Evolutionary conservation across 345 rosid genomes (phyloP), one percentile per base, ranked within the genome.

Genomic region (Eucalyptus cloeziana): DNA sequence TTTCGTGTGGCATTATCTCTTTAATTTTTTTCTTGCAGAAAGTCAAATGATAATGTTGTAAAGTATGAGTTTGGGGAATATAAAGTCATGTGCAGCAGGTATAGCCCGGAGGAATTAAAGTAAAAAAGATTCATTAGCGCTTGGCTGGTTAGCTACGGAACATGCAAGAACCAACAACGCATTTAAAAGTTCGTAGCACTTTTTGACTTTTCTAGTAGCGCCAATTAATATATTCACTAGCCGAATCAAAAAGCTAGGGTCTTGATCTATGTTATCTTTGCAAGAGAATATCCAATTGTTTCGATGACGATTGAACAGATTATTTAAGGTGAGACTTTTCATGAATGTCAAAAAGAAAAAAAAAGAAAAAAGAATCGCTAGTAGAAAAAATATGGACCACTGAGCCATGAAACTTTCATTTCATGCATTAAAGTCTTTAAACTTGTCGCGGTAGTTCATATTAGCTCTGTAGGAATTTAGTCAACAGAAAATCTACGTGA

Each of bases 371-470:
- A 71, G 4, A 43, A 13, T 50, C 33, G 47, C 5, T 30, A 24
- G 49, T 69, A 44, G 50, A 44, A 50, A 88, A 49, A 47, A 69
- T 40, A 6, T 40, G 86, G 71, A 54, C 51, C 7, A 33, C 4
- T 37, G 22, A 21, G 58, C 25, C 58, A 52, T 21, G 22, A 69
- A 69, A 69, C 43, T 69, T 17, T 69, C 13, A 17, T 33, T 17
- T 71, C 11, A 37, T 21, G 7, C 27, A 37, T 37, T 71, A 37
- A 19, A 3, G 7, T 37, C 8, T 43, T 5, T 17, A 33, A 71
- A 71, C 1, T 5, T 9, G 13, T 76, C 13, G 0, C 3, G 2
- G 3, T 10, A 21, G 15, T 76, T 40, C 47, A 76, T 1, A 1
- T 76, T 40, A 21, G 47, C 47, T 37, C 4, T 9, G 0, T 37